phyloP scores from a whole-genome alignment of 1,284 basidiomycete genomes.

The Hortiboletus rubellus region DNA sequence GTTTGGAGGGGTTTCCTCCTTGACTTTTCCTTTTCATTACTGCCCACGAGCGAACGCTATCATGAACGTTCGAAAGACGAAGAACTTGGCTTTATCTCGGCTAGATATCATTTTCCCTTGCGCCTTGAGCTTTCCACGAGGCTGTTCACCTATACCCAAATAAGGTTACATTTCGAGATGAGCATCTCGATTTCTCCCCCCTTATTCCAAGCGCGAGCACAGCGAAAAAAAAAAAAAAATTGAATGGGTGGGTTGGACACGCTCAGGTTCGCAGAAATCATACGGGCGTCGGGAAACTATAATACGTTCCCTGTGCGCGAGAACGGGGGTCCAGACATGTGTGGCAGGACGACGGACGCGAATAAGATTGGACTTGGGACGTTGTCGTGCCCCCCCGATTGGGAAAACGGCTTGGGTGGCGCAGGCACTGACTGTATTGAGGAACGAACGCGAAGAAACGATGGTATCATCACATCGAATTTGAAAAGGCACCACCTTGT shows the following conservation, averaged over 20 bases:
- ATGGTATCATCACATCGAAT: conserved; percentile 9
- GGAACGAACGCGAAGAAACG: not conserved
- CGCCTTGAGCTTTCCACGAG: conserved; percentile 30
- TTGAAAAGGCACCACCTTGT: conserved; percentile 28
- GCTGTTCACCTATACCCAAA: conserved; percentile 12
- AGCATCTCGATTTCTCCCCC: conserved; percentile 9
- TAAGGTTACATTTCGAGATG: conserved; percentile 23
- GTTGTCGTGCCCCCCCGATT: not conserved
- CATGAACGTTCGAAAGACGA: not conserved
- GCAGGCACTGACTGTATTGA: not conserved
- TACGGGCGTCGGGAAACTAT: no score
- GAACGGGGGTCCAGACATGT: not conserved
- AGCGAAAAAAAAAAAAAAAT: not conserved
- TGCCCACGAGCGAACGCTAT: not conserved
- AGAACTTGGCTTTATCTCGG: conserved; percentile 22
- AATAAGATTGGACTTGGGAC: no score
- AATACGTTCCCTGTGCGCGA: not conserved
- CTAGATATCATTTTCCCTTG: conserved; percentile 23
- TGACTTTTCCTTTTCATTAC: not conserved
- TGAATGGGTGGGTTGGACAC: conserved; percentile 4
- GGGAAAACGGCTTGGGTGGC: not conserved
- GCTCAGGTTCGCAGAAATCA: conserved; percentile 14
- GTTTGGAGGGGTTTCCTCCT: not conserved
- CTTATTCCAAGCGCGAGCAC: conserved; percentile 2
- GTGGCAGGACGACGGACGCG: not conserved